phyloP scores from a whole-genome alignment of 2,329 filamentous ascomycete species.

The Claviceps sp. region DNA sequence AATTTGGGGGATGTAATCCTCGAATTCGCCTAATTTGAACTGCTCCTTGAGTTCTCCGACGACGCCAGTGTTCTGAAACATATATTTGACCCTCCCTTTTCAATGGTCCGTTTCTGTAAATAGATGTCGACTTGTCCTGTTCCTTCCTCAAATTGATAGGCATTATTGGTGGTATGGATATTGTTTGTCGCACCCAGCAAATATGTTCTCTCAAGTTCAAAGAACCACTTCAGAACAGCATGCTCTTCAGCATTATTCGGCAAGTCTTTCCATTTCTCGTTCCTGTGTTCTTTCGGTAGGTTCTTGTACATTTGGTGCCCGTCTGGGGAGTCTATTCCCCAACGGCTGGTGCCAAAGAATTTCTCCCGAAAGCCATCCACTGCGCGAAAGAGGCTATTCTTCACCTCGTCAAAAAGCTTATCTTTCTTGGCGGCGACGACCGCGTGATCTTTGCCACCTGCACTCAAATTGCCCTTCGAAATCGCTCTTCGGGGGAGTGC shows the following conservation, averaged over 20 bases:
- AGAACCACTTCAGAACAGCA: constrained; percentile 1
- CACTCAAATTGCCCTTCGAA: neutral
- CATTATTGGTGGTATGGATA: constrained; percentile 8
- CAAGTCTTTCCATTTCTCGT: constrained; percentile 8
- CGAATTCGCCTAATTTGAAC: constrained; percentile 6
- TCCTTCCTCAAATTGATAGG: constrained; percentile 10
- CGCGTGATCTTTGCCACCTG: no score
- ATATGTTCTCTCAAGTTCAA: constrained; percentile 3
- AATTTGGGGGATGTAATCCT: constrained; percentile 10
- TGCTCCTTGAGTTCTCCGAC: constrained; percentile 12
- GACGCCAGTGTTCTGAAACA: constrained; percentile 11
- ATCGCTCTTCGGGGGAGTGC: neutral
- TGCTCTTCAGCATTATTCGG: constrained; percentile 7
- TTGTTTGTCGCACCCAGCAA: constrained; percentile 8
- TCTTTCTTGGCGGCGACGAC: neutral
- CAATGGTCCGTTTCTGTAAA: constrained; percentile 7
- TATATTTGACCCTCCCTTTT: constrained; percentile 1
- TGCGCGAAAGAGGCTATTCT: constrained; percentile 7
- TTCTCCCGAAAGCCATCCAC: constrained; percentile 8
- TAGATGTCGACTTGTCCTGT: constrained; percentile 12
- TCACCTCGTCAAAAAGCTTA: constrained; percentile 8
- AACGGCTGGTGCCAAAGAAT: constrained; percentile 8
- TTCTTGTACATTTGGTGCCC: constrained; percentile 3
- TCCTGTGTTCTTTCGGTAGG: constrained; percentile 5
- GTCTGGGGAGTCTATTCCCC: constrained; percentile 2